These are phyloP conservation scores for Talaromyces pinophilus DNA, from an alignment of 2,329 filamentous ascomycete genomes.

Conservation along the genomic window DNA sequence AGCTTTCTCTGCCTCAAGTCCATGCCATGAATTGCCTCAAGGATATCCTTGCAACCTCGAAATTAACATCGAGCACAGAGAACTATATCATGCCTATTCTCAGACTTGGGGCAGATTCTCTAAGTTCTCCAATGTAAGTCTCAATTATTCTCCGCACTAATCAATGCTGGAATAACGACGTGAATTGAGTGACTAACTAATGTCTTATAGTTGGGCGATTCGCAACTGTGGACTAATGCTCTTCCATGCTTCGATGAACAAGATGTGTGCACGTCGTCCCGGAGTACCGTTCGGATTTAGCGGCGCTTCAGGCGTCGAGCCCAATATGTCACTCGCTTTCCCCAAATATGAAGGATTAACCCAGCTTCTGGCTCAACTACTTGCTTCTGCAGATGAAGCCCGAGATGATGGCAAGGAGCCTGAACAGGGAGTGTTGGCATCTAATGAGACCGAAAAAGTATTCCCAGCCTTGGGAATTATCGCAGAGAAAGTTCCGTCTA, in stretches of 20 bases:
- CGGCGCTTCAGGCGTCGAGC: conserved; percentile 46
- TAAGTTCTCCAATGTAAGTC: conserved; percentile 73
- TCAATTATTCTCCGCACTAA: not conserved
- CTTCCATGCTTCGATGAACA: conserved; percentile 79
- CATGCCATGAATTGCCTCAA: conserved; percentile 93
- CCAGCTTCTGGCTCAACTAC: conserved; percentile 39
- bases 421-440: conserved; percentile 33
- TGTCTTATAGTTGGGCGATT: conserved; percentile 72
- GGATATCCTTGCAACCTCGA: conserved; percentile 83
- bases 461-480: conserved; percentile 52
- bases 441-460: conserved; percentile 41
- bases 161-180: conserved; percentile 17
- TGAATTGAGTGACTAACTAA: conserved; percentile 23
- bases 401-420: conserved; percentile 23
- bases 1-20: conserved; percentile 75
- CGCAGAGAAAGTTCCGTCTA: conserved; percentile 44
- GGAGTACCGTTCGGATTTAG: conserved; percentile 53
- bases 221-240: conserved; percentile 91
- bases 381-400: conserved; percentile 31
- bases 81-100: conserved; percentile 71
- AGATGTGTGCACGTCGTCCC: conserved; percentile 46
- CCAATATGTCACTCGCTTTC: conserved; percentile 43
- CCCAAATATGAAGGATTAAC: conserved; percentile 44
- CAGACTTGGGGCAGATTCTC: conserved; percentile 74
- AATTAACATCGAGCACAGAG: conserved; percentile 71